phyloP scores from a whole-genome alignment of 345 rosid genomes.

The Stellera chamaejasme region DNA sequence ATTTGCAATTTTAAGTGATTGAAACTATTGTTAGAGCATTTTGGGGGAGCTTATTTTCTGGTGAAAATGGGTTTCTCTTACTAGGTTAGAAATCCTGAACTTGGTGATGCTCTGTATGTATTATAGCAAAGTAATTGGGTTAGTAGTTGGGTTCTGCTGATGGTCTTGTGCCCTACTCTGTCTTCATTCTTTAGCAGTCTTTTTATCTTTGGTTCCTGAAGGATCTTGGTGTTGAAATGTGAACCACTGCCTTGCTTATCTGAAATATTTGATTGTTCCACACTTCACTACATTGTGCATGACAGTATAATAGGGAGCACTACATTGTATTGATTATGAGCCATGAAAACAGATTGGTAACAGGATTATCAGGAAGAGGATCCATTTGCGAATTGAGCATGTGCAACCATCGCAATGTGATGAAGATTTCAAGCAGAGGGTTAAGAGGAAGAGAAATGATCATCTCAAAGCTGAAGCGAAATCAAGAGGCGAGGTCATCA shows the following conservation, averaged over 20 bases:
- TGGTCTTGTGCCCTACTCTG: not conserved
- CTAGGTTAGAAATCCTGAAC: not conserved
- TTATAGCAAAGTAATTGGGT: not conserved
- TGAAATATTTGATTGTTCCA: too few species aligned
- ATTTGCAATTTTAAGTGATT: too few species aligned
- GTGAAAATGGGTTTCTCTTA: too few species aligned
- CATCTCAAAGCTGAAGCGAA: conserved; percentile 66
- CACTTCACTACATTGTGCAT: too few species aligned
- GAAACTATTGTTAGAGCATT: not conserved
- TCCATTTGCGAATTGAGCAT: conserved; percentile 75
- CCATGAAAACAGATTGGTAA: conserved; percentile 41
- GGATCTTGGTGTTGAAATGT: too few species aligned
- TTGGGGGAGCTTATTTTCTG: not conserved
- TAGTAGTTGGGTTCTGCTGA: not conserved
- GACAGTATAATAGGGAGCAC: not conserved
- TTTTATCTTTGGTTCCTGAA: too few species aligned
- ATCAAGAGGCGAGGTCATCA: conserved; percentile 50
- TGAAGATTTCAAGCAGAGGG: conserved; percentile 60
- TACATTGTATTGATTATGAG: not conserved
- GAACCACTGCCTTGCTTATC: too few species aligned
- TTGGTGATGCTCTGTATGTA: not conserved
- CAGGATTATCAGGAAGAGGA: conserved; percentile 65
- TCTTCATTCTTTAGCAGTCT: too few species aligned
- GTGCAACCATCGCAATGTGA: conserved; percentile 61
- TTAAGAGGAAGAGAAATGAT: conserved; percentile 43